Evolutionary conservation across 148 eudicot genomes (phyloP).

Genomic region (Vaccinium darrowii): DNA sequence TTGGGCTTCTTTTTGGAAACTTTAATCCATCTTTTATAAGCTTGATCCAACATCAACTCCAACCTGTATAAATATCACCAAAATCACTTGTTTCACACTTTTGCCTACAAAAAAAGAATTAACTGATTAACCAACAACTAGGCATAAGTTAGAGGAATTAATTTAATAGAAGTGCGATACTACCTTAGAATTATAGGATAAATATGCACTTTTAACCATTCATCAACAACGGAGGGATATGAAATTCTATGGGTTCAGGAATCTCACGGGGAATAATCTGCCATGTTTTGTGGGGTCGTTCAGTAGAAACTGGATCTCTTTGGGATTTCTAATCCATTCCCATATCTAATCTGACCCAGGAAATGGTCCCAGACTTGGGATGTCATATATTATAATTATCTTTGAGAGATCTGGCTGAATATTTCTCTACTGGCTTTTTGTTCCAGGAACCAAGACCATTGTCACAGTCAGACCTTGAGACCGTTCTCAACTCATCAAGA

Average conservation of each 20-base stretch:
- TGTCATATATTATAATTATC: neutral
- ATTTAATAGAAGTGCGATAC: too few species aligned
- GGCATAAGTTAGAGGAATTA: too few species aligned
- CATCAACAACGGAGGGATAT: neutral
- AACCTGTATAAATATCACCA: too few species aligned
- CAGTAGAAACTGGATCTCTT: neutral
- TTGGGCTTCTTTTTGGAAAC: too few species aligned
- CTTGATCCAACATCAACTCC: too few species aligned
- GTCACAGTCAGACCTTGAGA: conserved; percentile 68
- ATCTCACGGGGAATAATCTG: neutral
- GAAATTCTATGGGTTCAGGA: neutral
- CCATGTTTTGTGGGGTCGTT: neutral
- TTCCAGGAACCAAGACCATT: conserved; percentile 69
- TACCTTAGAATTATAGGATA: too few species aligned
- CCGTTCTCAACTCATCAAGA: conserved; percentile 46
- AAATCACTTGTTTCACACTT: too few species aligned
- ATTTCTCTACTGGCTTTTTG: neutral
- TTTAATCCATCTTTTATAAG: too few species aligned
- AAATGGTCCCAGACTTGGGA: neutral
- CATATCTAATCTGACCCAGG: neutral
- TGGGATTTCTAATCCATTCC: neutral
- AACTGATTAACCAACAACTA: too few species aligned
- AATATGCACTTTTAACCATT: too few species aligned
- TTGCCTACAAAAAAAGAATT: too few species aligned
- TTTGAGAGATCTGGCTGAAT: conserved; percentile 1